Evolutionary conservation across 192 early-diverging fungal genomes (phyloP).

Genomic region (Nowakowskiella sp.): DNA sequence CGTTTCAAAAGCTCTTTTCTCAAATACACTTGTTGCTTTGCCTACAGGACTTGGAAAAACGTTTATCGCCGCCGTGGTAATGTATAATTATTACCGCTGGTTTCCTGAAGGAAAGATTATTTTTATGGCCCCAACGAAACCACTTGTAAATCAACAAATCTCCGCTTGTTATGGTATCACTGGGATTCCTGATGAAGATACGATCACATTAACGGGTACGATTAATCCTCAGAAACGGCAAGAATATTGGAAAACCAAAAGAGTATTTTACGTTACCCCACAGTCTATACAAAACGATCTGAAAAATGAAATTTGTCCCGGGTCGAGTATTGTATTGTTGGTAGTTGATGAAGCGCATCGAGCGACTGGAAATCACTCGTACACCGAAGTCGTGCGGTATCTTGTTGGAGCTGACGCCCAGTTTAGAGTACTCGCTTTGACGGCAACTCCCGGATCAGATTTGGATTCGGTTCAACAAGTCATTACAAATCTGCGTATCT

Average conservation of each 20-base stretch:
- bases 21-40: slow-evolving; percentile 83
- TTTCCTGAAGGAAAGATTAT: slow-evolving; percentile 77
- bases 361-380: slow-evolving; percentile 78
- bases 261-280: slow-evolving; percentile 82
- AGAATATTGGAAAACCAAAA: slow-evolving; percentile 52
- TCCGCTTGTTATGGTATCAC: slow-evolving; percentile 75
- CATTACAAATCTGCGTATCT: slow-evolving; percentile 65
- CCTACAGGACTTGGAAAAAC: slow-evolving; percentile 83
- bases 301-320: slow-evolving; percentile 53
- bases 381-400: slow-evolving; percentile 59
- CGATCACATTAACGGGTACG: slow-evolving; percentile 61
- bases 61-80: slow-evolving; percentile 89
- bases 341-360: slow-evolving; percentile 91
- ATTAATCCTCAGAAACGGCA: slow-evolving; percentile 40
- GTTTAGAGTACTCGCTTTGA: slow-evolving; percentile 77
- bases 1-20: slow-evolving; percentile 61
- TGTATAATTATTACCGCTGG: slow-evolving; percentile 87
- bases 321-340: slow-evolving; percentile 51
- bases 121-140: slow-evolving; percentile 89
- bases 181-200: slow-evolving; percentile 61
- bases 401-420: slow-evolving; percentile 34
- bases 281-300: slow-evolving; percentile 85
- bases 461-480: slow-evolving; percentile 59
- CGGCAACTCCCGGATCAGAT: slow-evolving; percentile 77
- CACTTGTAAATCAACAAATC: slow-evolving; percentile 87